Percentiles rank a stretch among this genome's conserved stretches.
These are phyloP conservation scores for Neurospora tetrasperma DNA, from an alignment of 495 filamentous ascomycete genomes.

Conservation along the genomic window DNA sequence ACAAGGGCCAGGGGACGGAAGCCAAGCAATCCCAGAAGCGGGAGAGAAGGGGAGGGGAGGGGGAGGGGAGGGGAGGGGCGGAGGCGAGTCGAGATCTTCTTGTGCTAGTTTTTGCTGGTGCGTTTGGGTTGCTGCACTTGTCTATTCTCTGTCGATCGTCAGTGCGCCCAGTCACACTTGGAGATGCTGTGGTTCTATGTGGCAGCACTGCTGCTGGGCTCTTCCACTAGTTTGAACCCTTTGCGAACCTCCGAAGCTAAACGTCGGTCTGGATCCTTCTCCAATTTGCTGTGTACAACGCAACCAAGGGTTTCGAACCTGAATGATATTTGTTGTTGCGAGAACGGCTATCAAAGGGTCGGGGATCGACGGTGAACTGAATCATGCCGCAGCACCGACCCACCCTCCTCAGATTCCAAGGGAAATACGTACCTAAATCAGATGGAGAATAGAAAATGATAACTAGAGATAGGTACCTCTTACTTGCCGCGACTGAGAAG, in stretches of 20 bases:
- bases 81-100: slow-evolving; percentile 24
- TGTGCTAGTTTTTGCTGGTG: slow-evolving; percentile 5
- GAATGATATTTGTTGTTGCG: neutral
- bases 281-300: neutral
- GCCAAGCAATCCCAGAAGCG: neutral
- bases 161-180: neutral
- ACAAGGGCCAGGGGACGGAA: neutral
- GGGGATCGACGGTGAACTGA: neutral
- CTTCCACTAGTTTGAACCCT: neutral
- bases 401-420: neutral
- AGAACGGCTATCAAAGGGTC: neutral
- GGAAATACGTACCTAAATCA: neutral
- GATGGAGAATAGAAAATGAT: neutral
- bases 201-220: neutral
- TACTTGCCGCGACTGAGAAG: neutral
- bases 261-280: neutral
- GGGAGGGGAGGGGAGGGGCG: slow-evolving; percentile 6
- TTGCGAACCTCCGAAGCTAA: neutral
- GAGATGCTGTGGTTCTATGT: neutral
- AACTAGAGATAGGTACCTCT: neutral
- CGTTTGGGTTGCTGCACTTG: slow-evolving; percentile 4
- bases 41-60: neutral
- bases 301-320: neutral
- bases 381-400: neutral
- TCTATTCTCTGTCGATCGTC: slow-evolving; percentile 3